phyloP scores from a whole-genome alignment of 352 stramenopile species.

The Ophiocytium majus region DNA sequence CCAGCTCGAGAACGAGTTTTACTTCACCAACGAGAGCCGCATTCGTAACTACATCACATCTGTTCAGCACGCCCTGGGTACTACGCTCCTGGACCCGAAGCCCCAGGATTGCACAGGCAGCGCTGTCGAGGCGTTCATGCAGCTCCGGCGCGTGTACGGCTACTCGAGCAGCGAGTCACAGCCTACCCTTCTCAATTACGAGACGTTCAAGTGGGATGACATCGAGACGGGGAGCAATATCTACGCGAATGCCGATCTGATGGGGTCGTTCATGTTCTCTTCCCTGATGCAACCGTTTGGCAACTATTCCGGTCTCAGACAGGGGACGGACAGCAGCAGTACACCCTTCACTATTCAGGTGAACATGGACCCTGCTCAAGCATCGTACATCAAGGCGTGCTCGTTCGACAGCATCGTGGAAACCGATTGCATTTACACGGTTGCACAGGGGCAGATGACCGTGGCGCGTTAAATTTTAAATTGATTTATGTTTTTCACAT shows the following conservation, averaged over 20 bases:
- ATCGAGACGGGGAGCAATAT: background rate
- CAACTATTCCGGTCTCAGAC: background rate
- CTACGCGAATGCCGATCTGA: background rate
- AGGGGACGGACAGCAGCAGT: background rate
- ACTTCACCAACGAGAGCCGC: background rate
- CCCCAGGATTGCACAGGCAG: background rate
- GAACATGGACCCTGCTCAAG: background rate
- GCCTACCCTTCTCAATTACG: background rate
- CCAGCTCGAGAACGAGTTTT: background rate
- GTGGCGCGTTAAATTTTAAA: too few species aligned
- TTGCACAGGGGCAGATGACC: background rate
- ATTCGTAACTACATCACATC: background rate
- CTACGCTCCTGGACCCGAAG: background rate
- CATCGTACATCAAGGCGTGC: background rate
- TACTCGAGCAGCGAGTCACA: background rate
- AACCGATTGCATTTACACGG: background rate
- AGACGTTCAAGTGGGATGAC: background rate
- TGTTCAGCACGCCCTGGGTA: background rate
- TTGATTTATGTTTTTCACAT: too few species aligned
- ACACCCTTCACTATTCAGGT: background rate
- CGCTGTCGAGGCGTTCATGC: background rate
- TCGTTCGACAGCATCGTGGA: background rate
- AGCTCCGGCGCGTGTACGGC: background rate
- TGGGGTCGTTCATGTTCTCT: background rate
- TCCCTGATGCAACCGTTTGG: background rate